phyloP scores from a whole-genome alignment of 208 protist genomes.

The Acanthamoeba lenticulata region DNA sequence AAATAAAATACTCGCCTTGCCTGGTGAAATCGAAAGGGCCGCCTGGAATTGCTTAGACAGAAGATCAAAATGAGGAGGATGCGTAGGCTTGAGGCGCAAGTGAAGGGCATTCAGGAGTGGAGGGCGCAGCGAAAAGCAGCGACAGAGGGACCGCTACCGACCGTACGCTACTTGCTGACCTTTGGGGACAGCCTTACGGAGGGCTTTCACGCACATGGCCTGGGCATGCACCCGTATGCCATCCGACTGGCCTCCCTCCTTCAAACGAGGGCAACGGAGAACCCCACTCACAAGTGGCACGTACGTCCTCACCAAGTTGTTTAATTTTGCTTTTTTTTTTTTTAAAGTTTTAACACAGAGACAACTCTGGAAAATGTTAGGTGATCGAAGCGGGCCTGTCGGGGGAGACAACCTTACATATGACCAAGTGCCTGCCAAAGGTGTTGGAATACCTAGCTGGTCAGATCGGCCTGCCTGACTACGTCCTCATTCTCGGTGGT shows the following conservation, averaged over 20 bases:
- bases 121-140: not conserved
- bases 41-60: too few relatives aligned
- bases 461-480: not conserved
- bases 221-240: not conserved
- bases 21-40: too few relatives aligned
- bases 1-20: too few relatives aligned
- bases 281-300: not conserved
- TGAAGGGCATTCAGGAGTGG: not conserved
- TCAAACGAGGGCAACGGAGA: not conserved
- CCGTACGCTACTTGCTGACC: not conserved
- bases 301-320: not conserved
- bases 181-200: not conserved
- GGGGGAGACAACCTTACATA: not conserved
- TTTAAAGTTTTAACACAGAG: not conserved
- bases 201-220: not conserved
- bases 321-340: not conserved
- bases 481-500: not conserved
- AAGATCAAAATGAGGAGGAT: too few relatives aligned
- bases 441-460: not conserved
- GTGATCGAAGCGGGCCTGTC: not conserved
- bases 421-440: not conserved
- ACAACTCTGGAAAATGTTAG: not conserved
- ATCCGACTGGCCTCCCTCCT: not conserved
- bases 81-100: not conserved
- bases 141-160: not conserved